Conservation (phyloP, 176 grass and related monocot species). For the Typha latifolia region DNA sequence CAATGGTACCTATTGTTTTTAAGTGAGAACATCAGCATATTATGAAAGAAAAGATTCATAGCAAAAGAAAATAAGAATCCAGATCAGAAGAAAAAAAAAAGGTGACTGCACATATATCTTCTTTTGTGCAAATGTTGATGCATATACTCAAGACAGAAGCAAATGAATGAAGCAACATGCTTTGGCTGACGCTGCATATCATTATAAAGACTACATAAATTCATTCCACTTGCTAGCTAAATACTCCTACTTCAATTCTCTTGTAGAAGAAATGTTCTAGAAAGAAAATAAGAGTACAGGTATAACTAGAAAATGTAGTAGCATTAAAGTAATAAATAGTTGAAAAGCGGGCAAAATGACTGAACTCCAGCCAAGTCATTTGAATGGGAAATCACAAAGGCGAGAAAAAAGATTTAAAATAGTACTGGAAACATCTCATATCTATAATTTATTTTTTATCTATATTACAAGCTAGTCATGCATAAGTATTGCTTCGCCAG, state of each 20-base stretch:
- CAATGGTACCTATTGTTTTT: constrained; percentile 56
- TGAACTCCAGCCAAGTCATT: too few species aligned
- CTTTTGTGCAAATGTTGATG: neutral
- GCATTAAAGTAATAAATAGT: neutral
- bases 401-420: too few species aligned
- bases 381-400: too few species aligned
- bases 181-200: too few species aligned
- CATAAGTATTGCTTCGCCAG: too few species aligned
- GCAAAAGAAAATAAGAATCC: constrained; percentile 1
- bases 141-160: neutral
- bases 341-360: neutral
- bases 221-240: neutral
- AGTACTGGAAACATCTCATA: too few species aligned
- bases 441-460: too few species aligned
- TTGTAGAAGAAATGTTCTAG: neutral
- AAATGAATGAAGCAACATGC: too few species aligned
- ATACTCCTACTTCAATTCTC: neutral
- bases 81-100: neutral
- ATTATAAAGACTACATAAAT: too few species aligned
- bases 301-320: too few species aligned
- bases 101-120: neutral
- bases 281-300: too few species aligned
- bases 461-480: too few species aligned
- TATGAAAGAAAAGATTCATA: neutral
- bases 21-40: constrained; percentile 22